Evolutionary conservation across 73 alveolate species (phyloP).

Genomic region (Paramecium pentaurelia): DNA sequence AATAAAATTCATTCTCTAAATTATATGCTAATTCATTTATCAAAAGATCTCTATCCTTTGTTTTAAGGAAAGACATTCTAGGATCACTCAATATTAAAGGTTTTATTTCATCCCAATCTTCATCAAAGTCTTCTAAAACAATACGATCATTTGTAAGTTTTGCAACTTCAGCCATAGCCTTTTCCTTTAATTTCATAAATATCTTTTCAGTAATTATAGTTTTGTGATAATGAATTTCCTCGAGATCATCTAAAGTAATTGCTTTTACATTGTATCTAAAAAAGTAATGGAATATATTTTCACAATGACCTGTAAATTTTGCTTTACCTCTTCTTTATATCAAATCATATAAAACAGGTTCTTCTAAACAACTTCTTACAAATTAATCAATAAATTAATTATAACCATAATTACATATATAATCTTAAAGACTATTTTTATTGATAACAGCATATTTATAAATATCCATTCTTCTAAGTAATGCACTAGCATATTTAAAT

Average conservation of each 20-base stretch:
- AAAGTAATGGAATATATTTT: constrained; percentile 8
- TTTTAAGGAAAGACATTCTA: not conserved
- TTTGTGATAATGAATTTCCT: constrained; percentile 28
- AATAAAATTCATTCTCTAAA: not conserved
- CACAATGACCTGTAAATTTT: constrained; percentile 24
- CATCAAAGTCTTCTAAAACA: not conserved
- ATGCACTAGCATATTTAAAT: not conserved
- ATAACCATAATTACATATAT: not conserved
- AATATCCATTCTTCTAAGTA: constrained; percentile 32
- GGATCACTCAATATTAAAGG: constrained; percentile 1
- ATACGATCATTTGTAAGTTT: not conserved
- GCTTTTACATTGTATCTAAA: constrained; percentile 4
- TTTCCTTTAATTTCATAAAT: not conserved
- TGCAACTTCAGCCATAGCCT: not conserved
- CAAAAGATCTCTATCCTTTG: not conserved
- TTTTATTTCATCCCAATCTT: constrained; percentile 40
- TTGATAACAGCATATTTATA: not conserved
- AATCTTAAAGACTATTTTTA: not conserved
- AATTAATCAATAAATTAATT: not conserved
- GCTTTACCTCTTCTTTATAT: not conserved
- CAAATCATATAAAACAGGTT: constrained; percentile 5
- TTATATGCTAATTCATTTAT: not conserved
- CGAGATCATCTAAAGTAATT: constrained; percentile 1
- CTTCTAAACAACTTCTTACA: constrained; percentile 1
- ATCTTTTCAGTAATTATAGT: not conserved